These are phyloP conservation scores for Acorus gramineus DNA, from an alignment of 106 monocot genomes.

Conservation along the genomic window DNA sequence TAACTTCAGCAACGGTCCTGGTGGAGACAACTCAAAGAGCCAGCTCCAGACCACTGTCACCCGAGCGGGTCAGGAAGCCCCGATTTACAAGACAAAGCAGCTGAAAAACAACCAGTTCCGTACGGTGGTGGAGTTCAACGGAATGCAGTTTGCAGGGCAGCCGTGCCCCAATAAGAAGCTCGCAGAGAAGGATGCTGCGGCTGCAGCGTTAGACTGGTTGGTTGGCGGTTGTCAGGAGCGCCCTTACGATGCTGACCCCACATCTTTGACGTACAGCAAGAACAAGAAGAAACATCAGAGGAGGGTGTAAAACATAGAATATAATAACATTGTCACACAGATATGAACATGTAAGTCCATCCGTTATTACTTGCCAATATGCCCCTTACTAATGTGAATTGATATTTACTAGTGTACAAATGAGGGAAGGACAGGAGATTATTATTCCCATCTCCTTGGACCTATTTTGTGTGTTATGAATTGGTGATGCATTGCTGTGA, in stretches of 20 bases:
- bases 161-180: conserved; percentile 80
- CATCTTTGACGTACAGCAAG: conserved; percentile 51
- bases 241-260: conserved; percentile 42
- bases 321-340: too few species aligned
- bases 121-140: conserved; percentile 75
- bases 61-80: conserved; percentile 72
- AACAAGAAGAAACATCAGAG: conserved; percentile 57
- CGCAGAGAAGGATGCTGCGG: conserved; percentile 86
- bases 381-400: too few species aligned
- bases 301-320: conserved; percentile 19
- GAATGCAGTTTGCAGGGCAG: conserved; percentile 89
- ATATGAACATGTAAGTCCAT: too few species aligned
- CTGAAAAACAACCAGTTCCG: conserved; percentile 50
- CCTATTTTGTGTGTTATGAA: too few species aligned
- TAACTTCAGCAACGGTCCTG: background rate
- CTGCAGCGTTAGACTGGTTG: conserved; percentile 84
- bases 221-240: conserved; percentile 35
- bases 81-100: conserved; percentile 61
- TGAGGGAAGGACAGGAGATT: too few species aligned
- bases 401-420: too few species aligned
- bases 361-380: too few species aligned
- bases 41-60: conserved; percentile 73
- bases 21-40: conserved; percentile 71
- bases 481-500: too few species aligned
- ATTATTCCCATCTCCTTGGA: too few species aligned